Base-by-base conservation (phyloP, 495 filamentous ascomycete genomes). In the Talaromyces borbonicus region DNA sequence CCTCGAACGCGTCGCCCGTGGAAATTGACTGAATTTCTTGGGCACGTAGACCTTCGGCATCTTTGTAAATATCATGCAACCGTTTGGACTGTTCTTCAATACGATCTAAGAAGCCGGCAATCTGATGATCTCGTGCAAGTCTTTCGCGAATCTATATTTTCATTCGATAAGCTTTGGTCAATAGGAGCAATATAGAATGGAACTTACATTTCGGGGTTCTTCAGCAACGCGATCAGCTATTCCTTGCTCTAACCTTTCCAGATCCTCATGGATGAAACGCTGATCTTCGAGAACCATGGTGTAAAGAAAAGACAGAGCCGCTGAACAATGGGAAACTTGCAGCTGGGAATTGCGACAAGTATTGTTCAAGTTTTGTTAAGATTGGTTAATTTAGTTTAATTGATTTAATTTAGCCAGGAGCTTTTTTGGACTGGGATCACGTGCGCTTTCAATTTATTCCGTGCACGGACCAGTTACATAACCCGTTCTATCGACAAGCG, bases 181-280 rank as follows among this genome's bases (percentile, higher is more conserved):
- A 45, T 35, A 1, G 31, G 7, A 30, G 41, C 31, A 42, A 25
- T 29, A 22, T 9, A 45, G 11, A 16, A 40, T 26, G 35, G 19
- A 24, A 76, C 79, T 57, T 70, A 93, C 90, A 57, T 89, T 83
- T 68, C 83, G 84, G 19, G 90, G 90, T 46, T 96, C 87, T 48
- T 95, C 86, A 33, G 81, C 71, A 41, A 88, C 77, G 49, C 90
- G 83, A 59, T 97, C 92, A 18, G 85, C 84, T 54, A 96, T 84
- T 25, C 86, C 92, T 63, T 92, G 86, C 68, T 97, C 92, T 39
- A 97, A 71, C 49, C 93, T 76, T 72, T 98, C 92, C 15, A 96
- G 71, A 61, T 97, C 90, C 77, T 98, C 92, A 50, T 94, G 90
- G 49, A 95, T 73, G 56, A 84, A 88, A 54, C 92, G 73, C 64